Conservation (phyloP, 768 basidiomycete species). For the Leccinum longicurvipes region DNA sequence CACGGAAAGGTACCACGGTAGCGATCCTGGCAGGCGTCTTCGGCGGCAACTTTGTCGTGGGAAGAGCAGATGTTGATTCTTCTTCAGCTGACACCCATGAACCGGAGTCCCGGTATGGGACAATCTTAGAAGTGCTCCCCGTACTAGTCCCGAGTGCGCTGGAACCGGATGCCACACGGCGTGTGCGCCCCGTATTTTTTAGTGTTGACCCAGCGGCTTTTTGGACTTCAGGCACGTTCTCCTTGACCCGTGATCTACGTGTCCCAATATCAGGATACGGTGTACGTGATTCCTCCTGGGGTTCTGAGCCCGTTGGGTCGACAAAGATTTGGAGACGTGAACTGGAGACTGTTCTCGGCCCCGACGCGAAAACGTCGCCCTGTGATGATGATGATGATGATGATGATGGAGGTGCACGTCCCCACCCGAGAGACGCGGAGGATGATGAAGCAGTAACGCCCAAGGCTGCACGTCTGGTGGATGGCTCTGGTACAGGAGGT, state of each 20-base stretch:
- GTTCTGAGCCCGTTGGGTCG: conserved; percentile 58
- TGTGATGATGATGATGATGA: conserved; percentile 19
- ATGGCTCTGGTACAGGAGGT: conserved; percentile 34
- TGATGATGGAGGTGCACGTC: not conserved
- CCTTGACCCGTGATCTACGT: conserved; percentile 74
- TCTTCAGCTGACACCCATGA: conserved; percentile 36
- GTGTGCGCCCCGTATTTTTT: conserved; percentile 56
- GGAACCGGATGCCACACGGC: conserved; percentile 45
- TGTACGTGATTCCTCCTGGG: conserved; percentile 40
- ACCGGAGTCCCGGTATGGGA: conserved; percentile 61
- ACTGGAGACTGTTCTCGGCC: conserved; percentile 44
- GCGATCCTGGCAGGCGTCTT: conserved; percentile 36
- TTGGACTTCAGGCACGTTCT: conserved; percentile 69
- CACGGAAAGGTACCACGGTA: conserved; percentile 39
- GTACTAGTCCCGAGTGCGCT: conserved; percentile 3
- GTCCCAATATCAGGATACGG: conserved; percentile 74
- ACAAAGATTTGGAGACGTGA: conserved; percentile 65
- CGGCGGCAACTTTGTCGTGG: conserved; percentile 27
- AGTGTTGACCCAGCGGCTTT: conserved; percentile 67
- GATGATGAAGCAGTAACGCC: conserved; percentile 40
- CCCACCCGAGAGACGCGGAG: conserved; percentile 24
- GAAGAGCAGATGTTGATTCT: conserved; percentile 32
- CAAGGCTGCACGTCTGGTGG: conserved; percentile 43
- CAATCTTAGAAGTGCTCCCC: conserved; percentile 51
- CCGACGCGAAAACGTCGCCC: conserved; percentile 30